Base-by-base conservation (phyloP, 768 basidiomycete genomes). In the Calocybe cyanea region DNA sequence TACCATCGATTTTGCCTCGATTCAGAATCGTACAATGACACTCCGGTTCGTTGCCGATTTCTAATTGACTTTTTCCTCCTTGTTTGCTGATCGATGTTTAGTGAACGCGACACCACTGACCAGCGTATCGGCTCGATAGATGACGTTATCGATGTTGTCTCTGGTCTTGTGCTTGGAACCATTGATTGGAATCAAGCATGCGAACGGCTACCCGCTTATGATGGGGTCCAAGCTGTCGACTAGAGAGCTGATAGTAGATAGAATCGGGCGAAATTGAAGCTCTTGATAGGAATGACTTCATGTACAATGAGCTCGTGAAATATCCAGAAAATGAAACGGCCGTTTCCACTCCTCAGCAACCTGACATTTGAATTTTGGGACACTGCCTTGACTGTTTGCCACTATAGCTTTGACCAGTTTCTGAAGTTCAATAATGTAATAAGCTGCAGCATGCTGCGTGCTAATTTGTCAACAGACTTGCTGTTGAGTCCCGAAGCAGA, bases 1-100 rank as follows among this genome's bases (percentile, higher is more conserved):
- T 47, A 99, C 96, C 1, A 76, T 98, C 45, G 95, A 97, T 66
- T 97, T 98, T 69, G 96, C 94, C 41, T 76, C 95, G 49, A 71
- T 94, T 41, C 81, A 88, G 68, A 95, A 97, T 60, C 72, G 85
- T 48, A 98, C 95, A 30, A 87, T 96, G 76, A 99, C 95, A 8
- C 79, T 95, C 49, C 82, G 92, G 91, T 91, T 61, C 63, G 87
- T 71, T 40, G 21, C 43, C 46, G 42, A 35, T 35, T 47, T 21
- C 46, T 21, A 24, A 14, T 11, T 30, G 20, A n/a, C 3, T 3
- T 36, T n/a, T 35, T 4, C 18, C 3, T 33, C 11, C n/a, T 45
- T 7, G 43, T 19, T 28, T 1, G 0, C 11, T 32, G 17, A n/a
- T 36, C 18, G 24, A 20, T 15, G 17, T 40, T 2, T 55, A 92